Base-by-base conservation (phyloP, 176 grass and related monocot genomes). In the Zea luxurians region DNA sequence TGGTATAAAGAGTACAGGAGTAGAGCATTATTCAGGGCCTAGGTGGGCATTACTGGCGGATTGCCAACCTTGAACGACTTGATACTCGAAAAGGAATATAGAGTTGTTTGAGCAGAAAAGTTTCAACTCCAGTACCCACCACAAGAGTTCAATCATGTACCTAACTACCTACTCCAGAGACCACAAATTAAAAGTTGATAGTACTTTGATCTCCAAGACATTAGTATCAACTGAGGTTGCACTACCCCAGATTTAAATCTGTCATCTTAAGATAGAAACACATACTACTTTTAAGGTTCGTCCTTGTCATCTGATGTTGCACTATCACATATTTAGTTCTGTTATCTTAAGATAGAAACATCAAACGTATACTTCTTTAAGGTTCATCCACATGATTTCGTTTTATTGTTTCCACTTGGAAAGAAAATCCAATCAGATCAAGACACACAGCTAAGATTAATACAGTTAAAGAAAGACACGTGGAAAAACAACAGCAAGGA, bases 91-190 rank as follows among this genome's bases (percentile, higher is more conserved):
- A 86, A 61, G 6, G 53, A 38, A 75, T 41, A 1, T 80, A 75
- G 7, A 83, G 2, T 13, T 62, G 54, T 71, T 52, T 53, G 18
- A 63, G 10, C 8, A 75, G 54, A 45, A 68, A 11, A 36, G 9
- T 80, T 80, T 16, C 41, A 74, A 3, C 54, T 66, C 61, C 16
- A 75, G 20, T 86, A 61, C 43, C 34, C 35, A 50, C 6, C 35
- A 6, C 1, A 73, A 50, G 10, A 68, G 46, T 61, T 67, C 62
- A 74, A 80, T 37, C 18, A 86, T 68, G 52, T n/a, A 80, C 9
- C 55, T 20, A 59, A 21, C n/a, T 59, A 59, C 50, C 68, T 70
- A 20, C 54, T 62, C 46, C 20, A 46, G 5, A 70, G 43, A 47
- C 46, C 18, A 71, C 35, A 67, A 12, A 11, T 38, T 47, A 76